Base-by-base conservation (phyloP, 495 filamentous ascomycete species). In the Aspergillus asperescens region DNA sequence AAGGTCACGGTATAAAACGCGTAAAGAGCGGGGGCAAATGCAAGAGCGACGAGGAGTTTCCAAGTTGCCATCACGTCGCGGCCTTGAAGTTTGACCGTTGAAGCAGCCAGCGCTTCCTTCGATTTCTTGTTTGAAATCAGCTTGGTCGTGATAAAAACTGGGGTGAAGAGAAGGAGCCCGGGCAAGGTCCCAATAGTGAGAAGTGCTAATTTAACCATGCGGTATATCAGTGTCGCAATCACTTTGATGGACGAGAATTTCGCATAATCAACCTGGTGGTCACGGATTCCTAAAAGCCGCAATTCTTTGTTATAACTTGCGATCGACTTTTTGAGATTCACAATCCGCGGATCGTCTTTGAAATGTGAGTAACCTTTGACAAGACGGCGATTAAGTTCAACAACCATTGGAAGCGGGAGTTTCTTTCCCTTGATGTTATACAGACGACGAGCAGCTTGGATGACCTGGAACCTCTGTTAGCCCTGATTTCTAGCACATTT, bases 1-100 rank as follows among this genome's bases (percentile, higher is more conserved):
- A 95, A 79, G 7, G 84, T 48, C 24, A 79, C 68, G 5, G 87
- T 87, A 68, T 96, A 96, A 31, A 82, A 76, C 49, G 84, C 83
- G 67, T 97, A 96, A 4, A 96, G 75, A 5, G 89, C 71, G 0
- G 93, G 93, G 6, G 91, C 88, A 59, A 99, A 83, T 12, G 84
- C 90, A 61, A 97, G 76, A 25, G 92, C 82, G 20, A 97, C 91
- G 7, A 99, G 83, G 10, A 99, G 78, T 67, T 99, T 99, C 93
- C 93, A 99, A 0, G 93, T 97, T 0, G 93, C 93, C 76, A 99
- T 92, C 20, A 99, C 93, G 66, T 99, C 93, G 28, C 84, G 81
- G 15, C 88, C 93, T 64, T 94, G 86, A 23, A 99, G 79, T 64
- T 99, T 99, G 56, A 99, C 93, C 2, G 86, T 88, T 8, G 90